These are phyloP conservation scores for Athelia psychrophila DNA, from an alignment of 1,284 basidiomycete species.

Conservation along the genomic window DNA sequence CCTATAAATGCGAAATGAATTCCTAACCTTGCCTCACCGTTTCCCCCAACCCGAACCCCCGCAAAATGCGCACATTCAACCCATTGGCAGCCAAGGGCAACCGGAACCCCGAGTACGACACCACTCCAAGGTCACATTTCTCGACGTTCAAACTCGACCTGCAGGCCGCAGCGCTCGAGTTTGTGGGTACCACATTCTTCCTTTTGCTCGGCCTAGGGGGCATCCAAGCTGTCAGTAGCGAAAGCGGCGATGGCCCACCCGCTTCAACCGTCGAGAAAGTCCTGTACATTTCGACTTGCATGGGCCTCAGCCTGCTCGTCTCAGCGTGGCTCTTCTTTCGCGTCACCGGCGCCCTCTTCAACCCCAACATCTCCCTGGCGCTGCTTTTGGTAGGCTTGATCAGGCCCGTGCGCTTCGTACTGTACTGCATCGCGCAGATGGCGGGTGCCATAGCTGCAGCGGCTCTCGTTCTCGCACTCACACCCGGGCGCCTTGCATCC, in stretches of 20 bases:
- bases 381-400: conserved; percentile 60
- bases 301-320: conserved; percentile 67
- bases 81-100: too few relatives aligned
- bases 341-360: conserved; percentile 69
- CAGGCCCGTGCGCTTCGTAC: conserved; percentile 57
- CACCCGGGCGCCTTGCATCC: conserved; percentile 56
- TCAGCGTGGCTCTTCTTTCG: conserved; percentile 76
- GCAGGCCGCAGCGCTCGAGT: conserved; percentile 49
- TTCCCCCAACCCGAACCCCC: too few relatives aligned
- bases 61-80: too few relatives aligned
- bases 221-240: conserved; percentile 45
- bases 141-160: conserved; percentile 25
- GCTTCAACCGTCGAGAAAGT: conserved; percentile 37
- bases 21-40: too few relatives aligned
- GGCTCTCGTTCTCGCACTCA: conserved; percentile 58
- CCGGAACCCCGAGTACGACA: too few relatives aligned
- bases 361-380: conserved; percentile 66
- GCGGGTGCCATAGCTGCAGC: conserved; percentile 61
- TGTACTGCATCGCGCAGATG: conserved; percentile 64
- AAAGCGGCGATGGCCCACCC: conserved; percentile 23
- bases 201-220: conserved; percentile 59
- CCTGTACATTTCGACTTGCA: conserved; percentile 59
- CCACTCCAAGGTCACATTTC: neutral
- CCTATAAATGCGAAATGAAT: too few relatives aligned
- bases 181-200: conserved; percentile 56